These are phyloP conservation scores for Clonostachys rhizophaga DNA, from an alignment of 2,329 filamentous ascomycete species.

Conservation along the genomic window DNA sequence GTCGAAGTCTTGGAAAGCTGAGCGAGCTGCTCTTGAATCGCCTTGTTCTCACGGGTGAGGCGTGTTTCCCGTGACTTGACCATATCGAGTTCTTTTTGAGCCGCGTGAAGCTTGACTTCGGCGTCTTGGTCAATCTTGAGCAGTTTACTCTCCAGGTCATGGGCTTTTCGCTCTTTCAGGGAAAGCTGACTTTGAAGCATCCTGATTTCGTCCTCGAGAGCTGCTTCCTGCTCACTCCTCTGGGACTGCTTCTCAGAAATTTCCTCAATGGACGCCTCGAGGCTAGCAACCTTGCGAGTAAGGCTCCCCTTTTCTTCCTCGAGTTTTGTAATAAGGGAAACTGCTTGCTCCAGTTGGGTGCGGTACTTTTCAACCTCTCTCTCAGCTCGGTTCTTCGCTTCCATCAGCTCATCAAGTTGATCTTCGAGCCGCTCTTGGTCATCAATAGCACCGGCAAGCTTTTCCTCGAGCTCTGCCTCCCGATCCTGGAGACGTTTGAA, in stretches of 20 bases:
- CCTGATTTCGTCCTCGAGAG: constrained; percentile 77
- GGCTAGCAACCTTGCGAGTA: constrained; percentile 57
- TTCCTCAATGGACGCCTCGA: constrained; percentile 68
- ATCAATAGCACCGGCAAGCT: constrained; percentile 84
- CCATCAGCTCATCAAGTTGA: constrained; percentile 83
- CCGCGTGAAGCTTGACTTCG: constrained; percentile 74
- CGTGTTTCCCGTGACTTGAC: constrained; percentile 72
- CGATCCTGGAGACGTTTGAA: constrained; percentile 92
- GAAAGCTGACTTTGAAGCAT: constrained; percentile 87
- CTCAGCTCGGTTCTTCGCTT: constrained; percentile 84
- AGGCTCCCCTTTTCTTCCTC: constrained; percentile 83
- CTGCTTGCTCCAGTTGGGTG: constrained; percentile 85
- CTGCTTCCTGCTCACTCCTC: constrained; percentile 70
- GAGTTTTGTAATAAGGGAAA: constrained; percentile 76
- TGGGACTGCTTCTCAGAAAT: constrained; percentile 68
- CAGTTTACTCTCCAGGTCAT: constrained; percentile 80
- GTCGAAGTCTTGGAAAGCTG: constrained; percentile 88
- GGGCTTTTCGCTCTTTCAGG: constrained; percentile 83
- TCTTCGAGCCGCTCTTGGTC: constrained; percentile 94
- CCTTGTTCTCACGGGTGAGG: constrained; percentile 73
- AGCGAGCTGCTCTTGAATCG: constrained; percentile 78
- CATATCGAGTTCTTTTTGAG: constrained; percentile 75
- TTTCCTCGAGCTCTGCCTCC: constrained; percentile 90
- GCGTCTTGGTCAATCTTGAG: constrained; percentile 84
- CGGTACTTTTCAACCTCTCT: constrained; percentile 76